Conservation (phyloP, 768 basidiomycete species). For the Lactarius hatsudake region DNA sequence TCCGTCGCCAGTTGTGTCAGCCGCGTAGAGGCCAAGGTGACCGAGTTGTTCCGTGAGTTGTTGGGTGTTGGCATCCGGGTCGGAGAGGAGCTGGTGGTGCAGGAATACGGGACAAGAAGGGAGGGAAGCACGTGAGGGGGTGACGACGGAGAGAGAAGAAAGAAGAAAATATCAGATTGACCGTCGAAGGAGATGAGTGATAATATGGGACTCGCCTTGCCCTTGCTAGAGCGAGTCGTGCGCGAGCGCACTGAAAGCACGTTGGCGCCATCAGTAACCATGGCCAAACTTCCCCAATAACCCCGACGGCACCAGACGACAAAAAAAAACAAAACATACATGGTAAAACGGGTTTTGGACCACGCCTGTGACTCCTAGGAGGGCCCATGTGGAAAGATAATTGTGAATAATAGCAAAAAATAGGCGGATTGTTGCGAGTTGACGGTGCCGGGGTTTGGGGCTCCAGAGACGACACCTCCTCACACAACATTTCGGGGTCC, state of each 20-base stretch:
- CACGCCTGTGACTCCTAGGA: slow-evolving; percentile 26
- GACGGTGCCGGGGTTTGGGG: slow-evolving; percentile 23
- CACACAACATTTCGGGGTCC: slow-evolving; percentile 15
- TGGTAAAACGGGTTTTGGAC: slow-evolving; percentile 20
- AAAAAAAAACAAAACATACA: slow-evolving; percentile 18
- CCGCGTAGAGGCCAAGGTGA: slow-evolving; percentile 81
- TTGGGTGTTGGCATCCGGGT: slow-evolving; percentile 63
- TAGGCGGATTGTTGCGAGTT: slow-evolving; percentile 14
- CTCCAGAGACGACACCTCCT: not conserved
- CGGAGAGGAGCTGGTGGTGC: slow-evolving; percentile 41
- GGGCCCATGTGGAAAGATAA: slow-evolving; percentile 22
- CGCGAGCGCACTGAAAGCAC: slow-evolving; percentile 49
- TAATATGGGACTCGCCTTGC: slow-evolving; percentile 43
- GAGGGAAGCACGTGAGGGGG: slow-evolving; percentile 15
- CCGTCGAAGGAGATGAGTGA: slow-evolving; percentile 4
- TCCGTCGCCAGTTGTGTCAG: slow-evolving; percentile 82
- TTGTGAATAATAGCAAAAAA: slow-evolving; percentile 17
- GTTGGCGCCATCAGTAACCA: slow-evolving; percentile 29
- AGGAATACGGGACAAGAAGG: too few species aligned
- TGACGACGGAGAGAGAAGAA: slow-evolving; percentile 3
- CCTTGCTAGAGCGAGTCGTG: slow-evolving; percentile 56
- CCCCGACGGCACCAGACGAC: not conserved
- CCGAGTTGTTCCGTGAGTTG: slow-evolving; percentile 71
- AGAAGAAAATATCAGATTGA: slow-evolving; percentile 7
- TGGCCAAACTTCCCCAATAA: slow-evolving; percentile 1